Evolutionary conservation across 495 filamentous ascomycete genomes (phyloP).

Genomic region (Trypethelium eluteriae): DNA sequence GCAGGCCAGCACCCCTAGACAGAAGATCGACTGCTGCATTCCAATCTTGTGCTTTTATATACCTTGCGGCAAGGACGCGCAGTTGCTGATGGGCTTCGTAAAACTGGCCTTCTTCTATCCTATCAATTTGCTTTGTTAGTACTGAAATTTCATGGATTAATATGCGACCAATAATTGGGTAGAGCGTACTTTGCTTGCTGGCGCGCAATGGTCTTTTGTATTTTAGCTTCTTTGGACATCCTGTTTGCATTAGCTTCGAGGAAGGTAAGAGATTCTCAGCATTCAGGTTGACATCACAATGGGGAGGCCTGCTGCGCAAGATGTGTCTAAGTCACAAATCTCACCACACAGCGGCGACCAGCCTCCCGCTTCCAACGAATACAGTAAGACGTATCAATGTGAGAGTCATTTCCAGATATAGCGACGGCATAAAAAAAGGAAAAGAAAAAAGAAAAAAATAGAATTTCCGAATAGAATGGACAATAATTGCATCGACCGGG

Average conservation of each 20-base stretch:
- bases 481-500: background rate
- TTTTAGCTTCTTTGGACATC: conserved; percentile 40
- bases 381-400: too few relatives aligned
- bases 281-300: too few relatives aligned
- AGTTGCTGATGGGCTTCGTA: conserved; percentile 99
- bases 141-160: conserved; percentile 14
- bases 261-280: too few relatives aligned
- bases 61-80: conserved; percentile 83
- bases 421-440: background rate
- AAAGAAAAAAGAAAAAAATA: background rate
- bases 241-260: background rate
- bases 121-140: conserved; percentile 32
- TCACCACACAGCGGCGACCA: too few relatives aligned
- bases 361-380: too few relatives aligned
- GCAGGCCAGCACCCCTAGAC: conserved; percentile 69
- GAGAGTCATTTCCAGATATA: too few relatives aligned
- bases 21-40: conserved; percentile 78
- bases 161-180: background rate
- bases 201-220: conserved; percentile 65
- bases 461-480: too few relatives aligned
- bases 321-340: too few relatives aligned
- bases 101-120: conserved; percentile 84
- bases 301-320: too few relatives aligned
- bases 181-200: conserved; percentile 57
- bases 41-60: conserved; percentile 78